Evolutionary conservation across 192 early-diverging fungal species (phyloP).

Genomic region (Backusella morwellensis): DNA sequence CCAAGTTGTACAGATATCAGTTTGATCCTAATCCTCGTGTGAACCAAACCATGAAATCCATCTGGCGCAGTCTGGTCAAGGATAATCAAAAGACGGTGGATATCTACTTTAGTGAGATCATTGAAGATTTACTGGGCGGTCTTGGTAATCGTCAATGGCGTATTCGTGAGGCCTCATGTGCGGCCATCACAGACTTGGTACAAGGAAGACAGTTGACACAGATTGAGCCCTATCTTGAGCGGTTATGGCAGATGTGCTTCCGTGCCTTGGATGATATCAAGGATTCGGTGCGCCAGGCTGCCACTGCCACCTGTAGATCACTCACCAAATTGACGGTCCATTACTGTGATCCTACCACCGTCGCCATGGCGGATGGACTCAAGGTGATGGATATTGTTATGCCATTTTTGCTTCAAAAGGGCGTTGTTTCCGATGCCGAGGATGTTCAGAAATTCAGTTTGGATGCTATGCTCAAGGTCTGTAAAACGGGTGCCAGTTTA

Average conservation of each 20-base stretch:
- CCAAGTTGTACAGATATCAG: slow-evolving; percentile 84
- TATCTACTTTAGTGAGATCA: slow-evolving; percentile 76
- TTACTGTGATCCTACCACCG: slow-evolving; percentile 75
- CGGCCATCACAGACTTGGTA: slow-evolving; percentile 72
- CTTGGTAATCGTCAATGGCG: slow-evolving; percentile 85
- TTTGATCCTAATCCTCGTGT: slow-evolving; percentile 91
- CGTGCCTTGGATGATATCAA: slow-evolving; percentile 92
- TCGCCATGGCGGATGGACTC: slow-evolving; percentile 57
- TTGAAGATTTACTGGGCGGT: slow-evolving; percentile 73
- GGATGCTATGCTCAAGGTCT: slow-evolving; percentile 78
- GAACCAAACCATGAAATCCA: slow-evolving; percentile 84
- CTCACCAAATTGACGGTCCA: slow-evolving; percentile 80
- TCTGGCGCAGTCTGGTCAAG: slow-evolving; percentile 79
- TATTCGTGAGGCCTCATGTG: slow-evolving; percentile 77
- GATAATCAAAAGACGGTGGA: slow-evolving; percentile 70
- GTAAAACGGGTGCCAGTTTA: slow-evolving; percentile 70
- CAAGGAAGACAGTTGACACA: slow-evolving; percentile 66
- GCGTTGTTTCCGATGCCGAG: slow-evolving; percentile 76
- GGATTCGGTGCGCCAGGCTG: slow-evolving; percentile 83
- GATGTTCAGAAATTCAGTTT: slow-evolving; percentile 86
- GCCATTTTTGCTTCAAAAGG: slow-evolving; percentile 81
- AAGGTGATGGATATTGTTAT: slow-evolving; percentile 80
- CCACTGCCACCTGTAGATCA: slow-evolving; percentile 75
- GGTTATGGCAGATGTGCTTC: slow-evolving; percentile 90
- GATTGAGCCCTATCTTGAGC: slow-evolving; percentile 73